Base-by-base conservation (phyloP, 2,329 filamentous ascomycete genomes). In the Cucurbitaria berberidis region DNA sequence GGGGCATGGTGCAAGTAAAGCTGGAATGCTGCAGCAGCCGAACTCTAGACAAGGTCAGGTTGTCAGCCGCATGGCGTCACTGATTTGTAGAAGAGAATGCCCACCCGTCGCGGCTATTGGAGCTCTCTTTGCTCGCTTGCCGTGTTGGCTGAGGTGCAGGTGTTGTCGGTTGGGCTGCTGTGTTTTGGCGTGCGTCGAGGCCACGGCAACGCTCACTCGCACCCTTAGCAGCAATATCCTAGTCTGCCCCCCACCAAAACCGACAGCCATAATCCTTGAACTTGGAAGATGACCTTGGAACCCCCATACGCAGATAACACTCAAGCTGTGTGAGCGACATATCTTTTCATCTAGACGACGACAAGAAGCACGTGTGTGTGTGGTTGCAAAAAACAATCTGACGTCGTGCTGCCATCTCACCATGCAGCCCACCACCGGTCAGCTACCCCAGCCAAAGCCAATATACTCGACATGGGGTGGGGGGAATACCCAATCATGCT, bases 1-100 rank as follows among this genome's bases (percentile, higher is more conserved):
- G 48, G 59, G 54, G 57, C 69, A 71, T 72, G 51, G 57, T 66
- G 60, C 45, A 49, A 27, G 43, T 50, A 43, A 39, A 26, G 41
- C 48, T 43, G 50, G 48, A 36, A 34, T 34, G 29, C 36, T 35
- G 45, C 16, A 48, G 46, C 39, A 53, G 59, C 43, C 22, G 43
- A 29, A 48, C 46, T 50, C 54, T 50, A 55, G 36, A 48, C 24
- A 21, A 40, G 36, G 49, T 64, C 57, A 64, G 57, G 45, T 57
- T 42, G 56, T 59, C 53, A 59, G 55, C 55, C 49, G 57, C 59
- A 65, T 62, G 57, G 55, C 63, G 55, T 62, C 50, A 59, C 55
- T 51, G 57, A 41, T 58, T n/a, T n/a, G 43, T 45, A 57, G 43
- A 51, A 47, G 41, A 48, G 38, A 49, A 48, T 52, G 53, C 29